Percentiles rank a stretch among this genome's conserved stretches.
These are phyloP conservation scores for Globisporangium paroecandrum DNA, from an alignment of 352 stramenopile species.

Conservation along the genomic window DNA sequence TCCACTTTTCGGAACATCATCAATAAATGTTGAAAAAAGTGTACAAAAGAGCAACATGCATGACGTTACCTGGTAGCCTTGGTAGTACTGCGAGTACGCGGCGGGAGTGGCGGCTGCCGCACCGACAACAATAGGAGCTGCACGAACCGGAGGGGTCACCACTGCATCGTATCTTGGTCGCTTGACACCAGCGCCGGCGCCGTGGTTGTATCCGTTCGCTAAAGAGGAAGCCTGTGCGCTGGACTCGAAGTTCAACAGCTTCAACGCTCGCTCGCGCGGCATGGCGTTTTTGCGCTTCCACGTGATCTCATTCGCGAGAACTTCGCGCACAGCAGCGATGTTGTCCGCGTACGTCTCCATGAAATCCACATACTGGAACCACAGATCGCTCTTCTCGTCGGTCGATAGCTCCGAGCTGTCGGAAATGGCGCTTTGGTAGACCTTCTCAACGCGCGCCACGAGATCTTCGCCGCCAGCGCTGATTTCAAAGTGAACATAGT, in stretches of 20 bases:
- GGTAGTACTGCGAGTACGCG: slow-evolving; percentile 61
- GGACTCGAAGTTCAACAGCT: slow-evolving; percentile 51
- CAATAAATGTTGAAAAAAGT: slow-evolving; percentile 14
- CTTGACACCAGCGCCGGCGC: slow-evolving; percentile 44
- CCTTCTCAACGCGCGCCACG: slow-evolving; percentile 32
- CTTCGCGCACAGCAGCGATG: slow-evolving; percentile 44
- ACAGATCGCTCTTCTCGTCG: slow-evolving; percentile 79
- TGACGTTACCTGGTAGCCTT: slow-evolving; percentile 73
- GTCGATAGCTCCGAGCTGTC: slow-evolving; percentile 50
- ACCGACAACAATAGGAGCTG: slow-evolving; percentile 17
- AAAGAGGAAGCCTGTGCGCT: slow-evolving; percentile 6
- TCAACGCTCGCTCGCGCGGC: slow-evolving; percentile 47
- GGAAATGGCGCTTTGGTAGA: slow-evolving; percentile 49
- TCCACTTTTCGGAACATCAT: slow-evolving; percentile 16
- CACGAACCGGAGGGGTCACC: slow-evolving; percentile 16
- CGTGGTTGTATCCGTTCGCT: slow-evolving; percentile 26
- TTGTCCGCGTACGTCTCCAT: slow-evolving; percentile 50
- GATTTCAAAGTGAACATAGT: slow-evolving; percentile 72
- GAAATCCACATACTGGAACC: slow-evolving; percentile 78
- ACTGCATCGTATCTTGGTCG: slow-evolving; percentile 44
- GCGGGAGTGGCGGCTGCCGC: slow-evolving; percentile 24
- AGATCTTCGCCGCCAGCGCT: slow-evolving; percentile 28
- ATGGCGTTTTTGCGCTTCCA: slow-evolving; percentile 71
- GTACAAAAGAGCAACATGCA: slow-evolving; percentile 20
- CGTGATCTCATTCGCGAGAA: slow-evolving; percentile 46